A percentile compares a stretch with the other conserved stretches of the same genome.
These are phyloP conservation scores for Chrysanthemum seticuspe DNA, from an alignment of 129 eudicot species.

Conservation along the genomic window DNA sequence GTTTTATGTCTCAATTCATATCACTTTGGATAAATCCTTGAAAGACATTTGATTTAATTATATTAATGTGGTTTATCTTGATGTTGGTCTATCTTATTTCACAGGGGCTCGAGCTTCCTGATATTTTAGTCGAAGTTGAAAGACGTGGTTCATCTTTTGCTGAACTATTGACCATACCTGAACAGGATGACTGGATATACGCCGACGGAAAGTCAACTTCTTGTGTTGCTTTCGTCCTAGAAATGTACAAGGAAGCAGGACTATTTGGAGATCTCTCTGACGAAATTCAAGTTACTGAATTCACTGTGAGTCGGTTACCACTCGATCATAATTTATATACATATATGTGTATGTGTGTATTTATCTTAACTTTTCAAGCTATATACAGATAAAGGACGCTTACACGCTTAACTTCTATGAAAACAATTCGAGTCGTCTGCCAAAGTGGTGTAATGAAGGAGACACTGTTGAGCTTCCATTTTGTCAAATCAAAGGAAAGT, in stretches of 20 bases:
- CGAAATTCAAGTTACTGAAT: slow-evolving; percentile 87
- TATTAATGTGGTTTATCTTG: slow-evolving; percentile 11
- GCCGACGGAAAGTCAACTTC: slow-evolving; percentile 88
- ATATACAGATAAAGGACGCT: slow-evolving; percentile 88
- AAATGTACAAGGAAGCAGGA: slow-evolving; percentile 94
- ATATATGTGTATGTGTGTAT: neutral
- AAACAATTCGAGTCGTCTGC: slow-evolving; percentile 69
- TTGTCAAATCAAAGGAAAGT: slow-evolving; percentile 89
- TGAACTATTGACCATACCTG: slow-evolving; percentile 71
- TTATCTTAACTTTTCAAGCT: slow-evolving; percentile 15
- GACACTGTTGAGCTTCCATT: slow-evolving; percentile 74
- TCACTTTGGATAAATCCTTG: neutral
- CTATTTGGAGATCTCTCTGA: slow-evolving; percentile 64
- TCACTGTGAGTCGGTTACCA: slow-evolving; percentile 65
- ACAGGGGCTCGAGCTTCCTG: slow-evolving; percentile 80
- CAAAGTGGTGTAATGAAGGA: slow-evolving; percentile 91
- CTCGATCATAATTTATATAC: neutral
- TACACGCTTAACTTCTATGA: slow-evolving; percentile 84
- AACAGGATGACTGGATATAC: slow-evolving; percentile 89
- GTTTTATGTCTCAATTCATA: neutral
- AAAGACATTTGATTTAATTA: neutral
- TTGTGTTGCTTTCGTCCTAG: slow-evolving; percentile 89
- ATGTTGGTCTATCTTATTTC: slow-evolving; percentile 23
- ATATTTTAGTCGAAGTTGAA: slow-evolving; percentile 85
- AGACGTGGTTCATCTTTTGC: slow-evolving; percentile 89